Evolutionary conservation across 208 protist genomes (phyloP).

Genomic region (Leishmania arabica): DNA sequence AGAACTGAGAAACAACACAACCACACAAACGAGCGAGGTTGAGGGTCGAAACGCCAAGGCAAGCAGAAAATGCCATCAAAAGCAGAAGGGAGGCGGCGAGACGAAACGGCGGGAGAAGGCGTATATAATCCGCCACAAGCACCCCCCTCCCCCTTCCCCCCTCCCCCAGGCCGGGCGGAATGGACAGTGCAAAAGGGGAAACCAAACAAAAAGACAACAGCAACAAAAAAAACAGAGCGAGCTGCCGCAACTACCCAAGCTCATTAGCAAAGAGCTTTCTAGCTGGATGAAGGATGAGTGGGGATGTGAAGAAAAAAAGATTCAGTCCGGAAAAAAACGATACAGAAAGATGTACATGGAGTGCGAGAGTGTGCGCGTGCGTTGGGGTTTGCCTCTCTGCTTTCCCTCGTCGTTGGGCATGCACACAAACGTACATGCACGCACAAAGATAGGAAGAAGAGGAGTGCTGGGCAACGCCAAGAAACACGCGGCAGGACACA

Average conservation of each 20-base stretch:
- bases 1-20: too few species aligned
- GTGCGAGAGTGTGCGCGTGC: background rate
- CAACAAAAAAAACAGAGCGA: background rate
- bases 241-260: background rate
- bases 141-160: background rate
- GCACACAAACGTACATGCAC: background rate
- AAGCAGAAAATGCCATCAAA: background rate
- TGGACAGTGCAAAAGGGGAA: background rate
- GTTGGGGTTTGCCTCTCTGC: background rate
- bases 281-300: background rate
- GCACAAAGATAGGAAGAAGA: background rate
- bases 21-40: background rate
- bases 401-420: background rate
- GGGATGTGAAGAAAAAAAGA: background rate
- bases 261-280: background rate
- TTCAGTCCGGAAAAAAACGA: background rate
- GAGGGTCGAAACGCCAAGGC: background rate
- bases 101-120: background rate
- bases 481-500: background rate
- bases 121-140: background rate
- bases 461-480: background rate
- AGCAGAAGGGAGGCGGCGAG: background rate
- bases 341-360: background rate
- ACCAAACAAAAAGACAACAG: background rate
- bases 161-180: background rate